phyloP scores from a whole-genome alignment of 441 rosid species.

The Syzygium syzygioides region DNA sequence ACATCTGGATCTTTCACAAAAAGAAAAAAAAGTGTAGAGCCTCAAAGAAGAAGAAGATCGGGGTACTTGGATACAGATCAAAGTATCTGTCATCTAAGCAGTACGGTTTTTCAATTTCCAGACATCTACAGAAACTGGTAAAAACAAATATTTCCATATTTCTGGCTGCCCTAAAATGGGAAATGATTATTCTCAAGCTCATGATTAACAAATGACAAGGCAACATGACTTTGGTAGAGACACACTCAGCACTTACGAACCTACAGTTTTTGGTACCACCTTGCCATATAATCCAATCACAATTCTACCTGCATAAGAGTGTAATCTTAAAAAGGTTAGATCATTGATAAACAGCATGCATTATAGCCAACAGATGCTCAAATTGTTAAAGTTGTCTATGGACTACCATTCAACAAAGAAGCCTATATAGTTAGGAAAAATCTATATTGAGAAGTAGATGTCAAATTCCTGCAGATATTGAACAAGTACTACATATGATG shows the following conservation, averaged over 20 bases:
- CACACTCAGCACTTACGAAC: slow-evolving; percentile 31
- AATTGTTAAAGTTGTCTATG: not conserved
- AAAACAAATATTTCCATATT: not conserved
- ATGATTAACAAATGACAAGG: not conserved
- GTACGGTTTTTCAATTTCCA: not conserved
- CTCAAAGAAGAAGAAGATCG: not conserved
- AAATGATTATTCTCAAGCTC: not conserved
- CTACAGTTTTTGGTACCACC: slow-evolving; percentile 87
- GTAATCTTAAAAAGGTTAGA: not conserved
- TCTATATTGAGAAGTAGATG: not conserved
- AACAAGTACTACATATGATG: not conserved
- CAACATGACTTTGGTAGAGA: not conserved
- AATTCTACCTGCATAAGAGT: slow-evolving; percentile 72
- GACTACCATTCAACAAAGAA: not conserved
- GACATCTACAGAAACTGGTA: not conserved
- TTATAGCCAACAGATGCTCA: not conserved
- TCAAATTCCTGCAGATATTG: not conserved
- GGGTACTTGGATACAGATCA: not conserved
- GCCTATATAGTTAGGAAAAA: not conserved
- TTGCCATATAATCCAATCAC: slow-evolving; percentile 86
- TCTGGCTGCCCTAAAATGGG: not conserved
- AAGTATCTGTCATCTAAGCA: not conserved
- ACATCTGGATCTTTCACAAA: not conserved
- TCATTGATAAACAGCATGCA: not conserved
- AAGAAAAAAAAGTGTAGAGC: not conserved